Base-by-base conservation (phyloP, 441 rosid species). In the Erysimum pusillum region DNA sequence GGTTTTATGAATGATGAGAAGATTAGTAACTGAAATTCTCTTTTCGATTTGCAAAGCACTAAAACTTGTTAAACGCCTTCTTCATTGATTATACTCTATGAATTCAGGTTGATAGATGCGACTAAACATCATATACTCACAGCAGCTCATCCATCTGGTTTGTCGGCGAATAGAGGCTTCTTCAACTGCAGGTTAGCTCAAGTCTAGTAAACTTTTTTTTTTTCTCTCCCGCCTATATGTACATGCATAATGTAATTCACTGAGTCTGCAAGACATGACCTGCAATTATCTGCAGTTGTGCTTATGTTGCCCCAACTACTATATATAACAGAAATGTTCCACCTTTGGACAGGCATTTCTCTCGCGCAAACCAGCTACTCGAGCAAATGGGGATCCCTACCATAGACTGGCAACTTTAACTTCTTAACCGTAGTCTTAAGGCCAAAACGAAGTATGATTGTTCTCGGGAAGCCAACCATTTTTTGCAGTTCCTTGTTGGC, bases 111-210 rank as follows among this genome's bases (percentile, higher is more conserved):
- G 81, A 91, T 95, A 76, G 93, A 93, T 82, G 91, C 79, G 82
- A 83, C 80, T 73, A 95, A 86, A 79, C 98, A 95, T 87, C 89
- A 90, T 76, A 86, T 93, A 71, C 93, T 93, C 79, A 91, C 90
- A 83, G 92, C 99, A 63, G 99, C 99, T 22, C 99, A 95, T 87
- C 99, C 99, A 45, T 95, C 99, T 78, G 99, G 99, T 76, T 88
- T 95, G 83, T 95, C 99, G 38, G 99, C 99, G 71, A 79, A 93
- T 60, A 85, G 88, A 82, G 99, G 99, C 80, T 95, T 91, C 87
- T 95, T 95, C 74, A 91, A 95, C 76, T 95, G 99, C 97, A 89
- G 97, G 98, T 93, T 75, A 77, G 85, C 75, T 79, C 70, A 42
- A 36, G 10, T 51, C 76, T 38, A 38, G 35, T 31, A 22, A 22